These are phyloP conservation scores for Eragrostis tef DNA, from an alignment of 202 grass and related monocot species.

Conservation along the genomic window DNA sequence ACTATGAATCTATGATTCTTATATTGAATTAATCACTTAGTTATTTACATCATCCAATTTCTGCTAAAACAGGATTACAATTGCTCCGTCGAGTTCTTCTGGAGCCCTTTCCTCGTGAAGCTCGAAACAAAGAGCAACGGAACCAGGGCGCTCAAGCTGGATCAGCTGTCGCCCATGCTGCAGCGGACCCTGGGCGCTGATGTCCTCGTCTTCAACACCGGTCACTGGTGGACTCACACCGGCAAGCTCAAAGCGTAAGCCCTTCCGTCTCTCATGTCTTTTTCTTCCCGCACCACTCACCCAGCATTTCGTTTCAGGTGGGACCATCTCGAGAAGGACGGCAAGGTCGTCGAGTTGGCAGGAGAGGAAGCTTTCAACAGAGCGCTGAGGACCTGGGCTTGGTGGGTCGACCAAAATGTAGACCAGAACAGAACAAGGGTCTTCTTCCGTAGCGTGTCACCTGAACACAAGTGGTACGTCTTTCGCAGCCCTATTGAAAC, in stretches of 20 bases:
- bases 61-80: slow-evolving; percentile 50
- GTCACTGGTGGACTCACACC: slow-evolving; percentile 71
- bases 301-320: slow-evolving; percentile 29
- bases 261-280: background rate
- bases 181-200: slow-evolving; percentile 38
- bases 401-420: slow-evolving; percentile 55
- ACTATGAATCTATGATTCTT: too few relatives aligned
- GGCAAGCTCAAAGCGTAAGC: slow-evolving; percentile 62
- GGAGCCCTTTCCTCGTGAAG: slow-evolving; percentile 65
- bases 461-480: slow-evolving; percentile 56
- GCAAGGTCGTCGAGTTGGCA: slow-evolving; percentile 42
- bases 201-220: slow-evolving; percentile 65
- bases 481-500: background rate
- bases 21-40: too few relatives aligned
- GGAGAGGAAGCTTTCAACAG: slow-evolving; percentile 45
- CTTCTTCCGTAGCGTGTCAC: slow-evolving; percentile 70
- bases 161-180: slow-evolving; percentile 44
- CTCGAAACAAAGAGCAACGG: slow-evolving; percentile 48
- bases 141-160: slow-evolving; percentile 55
- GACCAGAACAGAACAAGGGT: slow-evolving; percentile 46
- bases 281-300: rapidly evolving
- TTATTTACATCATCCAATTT: background rate
- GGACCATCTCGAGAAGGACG: slow-evolving; percentile 52
- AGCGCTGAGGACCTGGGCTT: slow-evolving; percentile 55
- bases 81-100: slow-evolving; percentile 62